These are phyloP conservation scores for Fusarium devonianum DNA, from an alignment of 2,329 filamentous ascomycete species.

Conservation along the genomic window DNA sequence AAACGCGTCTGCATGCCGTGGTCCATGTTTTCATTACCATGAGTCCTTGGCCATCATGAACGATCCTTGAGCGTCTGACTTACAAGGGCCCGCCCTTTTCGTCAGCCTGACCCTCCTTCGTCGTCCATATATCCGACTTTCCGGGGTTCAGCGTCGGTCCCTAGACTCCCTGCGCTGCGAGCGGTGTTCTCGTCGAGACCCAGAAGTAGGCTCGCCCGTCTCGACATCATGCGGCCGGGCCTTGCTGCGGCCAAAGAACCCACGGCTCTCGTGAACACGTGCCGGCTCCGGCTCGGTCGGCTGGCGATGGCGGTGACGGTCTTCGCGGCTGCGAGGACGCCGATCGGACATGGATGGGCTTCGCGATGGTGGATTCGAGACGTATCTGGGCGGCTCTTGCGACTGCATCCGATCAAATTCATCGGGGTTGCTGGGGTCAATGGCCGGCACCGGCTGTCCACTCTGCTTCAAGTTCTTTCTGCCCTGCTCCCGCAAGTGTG, in stretches of 20 bases:
- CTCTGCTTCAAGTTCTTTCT: constrained; percentile 60
- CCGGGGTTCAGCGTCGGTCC: constrained; percentile 29
- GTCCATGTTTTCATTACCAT: constrained; percentile 12
- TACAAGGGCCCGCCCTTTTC: constrained; percentile 25
- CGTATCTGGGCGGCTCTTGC: constrained; percentile 41
- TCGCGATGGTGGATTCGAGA: constrained; percentile 39
- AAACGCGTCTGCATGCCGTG: constrained; percentile 13
- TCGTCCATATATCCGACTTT: constrained; percentile 24
- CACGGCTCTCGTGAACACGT: constrained; percentile 39
- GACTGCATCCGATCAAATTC: constrained; percentile 55
- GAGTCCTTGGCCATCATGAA: constrained; percentile 6
- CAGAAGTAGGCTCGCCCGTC: constrained; percentile 34
- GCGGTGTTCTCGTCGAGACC: constrained; percentile 27
- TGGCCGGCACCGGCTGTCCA: constrained; percentile 54
- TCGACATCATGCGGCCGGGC: constrained; percentile 44
- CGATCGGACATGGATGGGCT: constrained; percentile 36
- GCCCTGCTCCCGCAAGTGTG: constrained; percentile 72
- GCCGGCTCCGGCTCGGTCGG: constrained; percentile 42
- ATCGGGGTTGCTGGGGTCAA: constrained; percentile 61
- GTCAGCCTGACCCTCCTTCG: constrained; percentile 4
- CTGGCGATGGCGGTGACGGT: constrained; percentile 20
- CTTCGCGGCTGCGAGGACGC: constrained; percentile 25
- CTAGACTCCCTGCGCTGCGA: constrained; percentile 33
- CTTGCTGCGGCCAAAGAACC: constrained; percentile 43
- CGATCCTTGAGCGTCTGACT: constrained; percentile 25